Percentiles rank a stretch among this genome's conserved stretches.
Conservation (phyloP, 2,329 filamentous ascomycete genomes). For the Teratosphaeriaceae sp. region DNA sequence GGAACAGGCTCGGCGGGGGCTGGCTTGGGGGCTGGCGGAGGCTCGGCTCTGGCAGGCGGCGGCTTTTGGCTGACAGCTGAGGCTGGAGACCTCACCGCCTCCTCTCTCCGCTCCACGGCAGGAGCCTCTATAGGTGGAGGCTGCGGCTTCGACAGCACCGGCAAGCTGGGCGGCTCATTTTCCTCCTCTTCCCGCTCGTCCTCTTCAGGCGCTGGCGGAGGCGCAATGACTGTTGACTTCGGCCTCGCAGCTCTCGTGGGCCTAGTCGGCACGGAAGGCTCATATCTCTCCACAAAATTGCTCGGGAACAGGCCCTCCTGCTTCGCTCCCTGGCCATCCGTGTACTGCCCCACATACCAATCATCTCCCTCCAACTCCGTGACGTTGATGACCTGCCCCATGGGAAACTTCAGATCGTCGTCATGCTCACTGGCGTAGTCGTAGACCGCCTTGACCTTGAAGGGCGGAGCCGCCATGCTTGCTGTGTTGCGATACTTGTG, state of each 20-base stretch:
- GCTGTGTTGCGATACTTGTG: no score
- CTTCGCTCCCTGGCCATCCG: constrained; percentile 65
- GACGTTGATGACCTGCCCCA: constrained; percentile 87
- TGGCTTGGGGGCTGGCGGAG: constrained; percentile 30
- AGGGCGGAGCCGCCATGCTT: constrained; percentile 32
- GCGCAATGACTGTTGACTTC: constrained; percentile 52
- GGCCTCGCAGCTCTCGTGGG: constrained; percentile 63
- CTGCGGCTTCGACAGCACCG: constrained; percentile 30
- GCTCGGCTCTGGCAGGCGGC: constrained; percentile 15
- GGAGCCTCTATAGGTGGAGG: constrained; percentile 29
- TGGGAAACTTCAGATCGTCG: constrained; percentile 82
- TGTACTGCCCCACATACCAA: constrained; percentile 88
- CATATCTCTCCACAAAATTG: constrained; percentile 96
- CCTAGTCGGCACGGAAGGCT: constrained; percentile 82
- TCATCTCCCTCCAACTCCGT: constrained; percentile 88
- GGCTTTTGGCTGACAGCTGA: constrained; percentile 14
- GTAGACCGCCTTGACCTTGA: constrained; percentile 94
- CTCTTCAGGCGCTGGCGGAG: constrained; percentile 17
- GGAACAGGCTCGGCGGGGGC: constrained; percentile 37
- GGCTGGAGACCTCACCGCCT: constrained; percentile 22
- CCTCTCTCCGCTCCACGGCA: constrained; percentile 13
- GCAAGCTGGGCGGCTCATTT: constrained; percentile 24
- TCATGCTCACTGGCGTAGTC: constrained; percentile 91
- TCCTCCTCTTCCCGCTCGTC: constrained; percentile 12
- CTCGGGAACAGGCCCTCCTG: constrained; percentile 85